Evolutionary conservation across 1,284 basidiomycete genomes (phyloP).

Genomic region (Ustilago shanxiensis): DNA sequence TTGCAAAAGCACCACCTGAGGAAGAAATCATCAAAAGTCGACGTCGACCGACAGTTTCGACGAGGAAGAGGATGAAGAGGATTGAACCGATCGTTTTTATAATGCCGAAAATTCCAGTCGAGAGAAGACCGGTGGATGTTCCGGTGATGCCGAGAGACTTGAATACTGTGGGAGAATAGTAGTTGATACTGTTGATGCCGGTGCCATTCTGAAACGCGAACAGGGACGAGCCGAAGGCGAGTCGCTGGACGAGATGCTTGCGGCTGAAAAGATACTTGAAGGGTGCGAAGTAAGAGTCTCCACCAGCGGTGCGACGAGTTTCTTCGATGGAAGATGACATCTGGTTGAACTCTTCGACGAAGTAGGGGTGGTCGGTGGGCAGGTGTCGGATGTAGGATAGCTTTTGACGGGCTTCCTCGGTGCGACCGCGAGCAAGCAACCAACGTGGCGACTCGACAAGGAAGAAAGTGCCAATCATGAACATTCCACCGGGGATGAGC

Average conservation of each 20-base stretch:
- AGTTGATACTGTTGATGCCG: conserved; percentile 71
- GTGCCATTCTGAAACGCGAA: conserved; percentile 40
- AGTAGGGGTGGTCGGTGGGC: conserved; percentile 60
- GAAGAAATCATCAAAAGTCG: conserved; percentile 71
- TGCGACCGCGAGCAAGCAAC: conserved; percentile 74
- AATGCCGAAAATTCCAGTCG: conserved; percentile 85
- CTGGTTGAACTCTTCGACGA: conserved; percentile 45
- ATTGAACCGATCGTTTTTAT: conserved; percentile 81
- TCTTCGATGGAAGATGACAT: conserved; percentile 21
- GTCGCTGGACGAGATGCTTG: conserved; percentile 20
- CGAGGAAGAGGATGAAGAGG: conserved; percentile 74
- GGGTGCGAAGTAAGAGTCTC: conserved; percentile 44
- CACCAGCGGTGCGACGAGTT: conserved; percentile 13
- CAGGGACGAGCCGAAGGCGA: conserved; percentile 22
- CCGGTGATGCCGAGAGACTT: conserved; percentile 72
- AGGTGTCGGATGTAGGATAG: conserved; percentile 60
- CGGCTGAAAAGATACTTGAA: conserved; percentile 50
- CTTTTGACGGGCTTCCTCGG: conserved; percentile 60
- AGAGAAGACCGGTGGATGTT: conserved; percentile 73
- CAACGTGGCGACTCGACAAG: conserved; percentile 77
- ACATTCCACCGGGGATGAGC: conserved; percentile 73
- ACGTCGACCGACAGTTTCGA: conserved; percentile 78
- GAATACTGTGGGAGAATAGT: conserved; percentile 74
- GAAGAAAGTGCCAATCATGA: conserved; percentile 71
- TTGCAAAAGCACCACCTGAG: conserved; percentile 37